Evolutionary conservation across 1,284 basidiomycete species (phyloP).

Genomic region (Cutaneotrichosporon curvatum): DNA sequence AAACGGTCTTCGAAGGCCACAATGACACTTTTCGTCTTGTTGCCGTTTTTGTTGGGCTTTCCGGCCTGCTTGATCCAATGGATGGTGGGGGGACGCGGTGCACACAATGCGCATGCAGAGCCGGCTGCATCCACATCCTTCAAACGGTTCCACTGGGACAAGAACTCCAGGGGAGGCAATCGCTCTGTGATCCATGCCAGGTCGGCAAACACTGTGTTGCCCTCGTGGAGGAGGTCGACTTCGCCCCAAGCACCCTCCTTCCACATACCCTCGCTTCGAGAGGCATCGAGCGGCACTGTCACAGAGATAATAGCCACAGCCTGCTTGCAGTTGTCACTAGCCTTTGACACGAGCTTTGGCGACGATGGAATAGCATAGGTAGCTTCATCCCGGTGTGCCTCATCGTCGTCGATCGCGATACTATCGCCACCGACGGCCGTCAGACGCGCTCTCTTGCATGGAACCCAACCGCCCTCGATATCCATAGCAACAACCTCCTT

Average conservation of each 20-base stretch:
- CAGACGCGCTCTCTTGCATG: conserved; percentile 24
- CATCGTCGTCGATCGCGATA: conserved; percentile 26
- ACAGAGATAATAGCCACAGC: conserved; percentile 74
- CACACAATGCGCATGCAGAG: conserved; percentile 61
- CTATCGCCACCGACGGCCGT: conserved; percentile 31
- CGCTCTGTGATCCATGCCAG: conserved; percentile 82
- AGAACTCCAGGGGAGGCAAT: conserved; percentile 63
- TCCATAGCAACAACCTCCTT: conserved; percentile 52
- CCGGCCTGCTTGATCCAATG: conserved; percentile 57
- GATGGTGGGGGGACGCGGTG: conserved; percentile 66
- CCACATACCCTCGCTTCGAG: conserved; percentile 70
- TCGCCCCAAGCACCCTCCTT: conserved; percentile 59
- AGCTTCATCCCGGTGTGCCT: conserved; percentile 53
- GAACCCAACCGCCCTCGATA: conserved; percentile 60
- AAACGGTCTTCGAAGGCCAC: conserved; percentile 69
- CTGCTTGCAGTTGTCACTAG: conserved; percentile 57
- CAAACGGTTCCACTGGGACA: conserved; percentile 58
- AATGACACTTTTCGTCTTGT: conserved; percentile 35
- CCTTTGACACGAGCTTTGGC: conserved; percentile 52
- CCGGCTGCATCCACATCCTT: conserved; percentile 23
- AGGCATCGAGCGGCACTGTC: conserved; percentile 57
- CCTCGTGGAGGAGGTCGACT: conserved; percentile 77
- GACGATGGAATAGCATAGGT: conserved; percentile 59
- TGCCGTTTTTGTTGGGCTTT: conserved; percentile 37
- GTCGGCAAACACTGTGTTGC: conserved; percentile 63